A percentile compares a stretch with the other conserved stretches of the same genome.
phyloP scores from a whole-genome alignment of 768 basidiomycete species.

The Russula abietina region DNA sequence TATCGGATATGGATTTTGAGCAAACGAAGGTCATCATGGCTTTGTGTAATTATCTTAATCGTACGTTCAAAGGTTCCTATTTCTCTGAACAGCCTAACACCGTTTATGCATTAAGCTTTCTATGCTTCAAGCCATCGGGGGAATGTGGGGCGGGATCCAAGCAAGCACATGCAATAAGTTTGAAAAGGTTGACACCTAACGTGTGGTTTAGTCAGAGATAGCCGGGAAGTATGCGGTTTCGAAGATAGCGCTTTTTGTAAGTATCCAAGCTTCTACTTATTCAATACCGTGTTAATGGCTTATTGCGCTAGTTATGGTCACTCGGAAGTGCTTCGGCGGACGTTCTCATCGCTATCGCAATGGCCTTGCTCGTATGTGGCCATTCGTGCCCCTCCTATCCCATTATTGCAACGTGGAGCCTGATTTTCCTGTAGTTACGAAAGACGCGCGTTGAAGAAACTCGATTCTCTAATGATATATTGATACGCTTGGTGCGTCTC shows the following conservation, averaged over 20 bases:
- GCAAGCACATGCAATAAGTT: not conserved
- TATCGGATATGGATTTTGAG: constrained; percentile 31
- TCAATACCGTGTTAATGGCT: not conserved
- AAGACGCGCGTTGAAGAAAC: not conserved
- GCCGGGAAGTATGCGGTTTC: constrained; percentile 6
- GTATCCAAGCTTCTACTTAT: not conserved
- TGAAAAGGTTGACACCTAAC: not conserved
- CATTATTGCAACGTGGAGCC: too few relatives aligned
- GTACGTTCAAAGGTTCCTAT: not conserved
- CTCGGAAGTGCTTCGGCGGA: constrained; percentile 9
- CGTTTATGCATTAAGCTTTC: not conserved
- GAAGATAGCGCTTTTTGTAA: constrained; percentile 7
- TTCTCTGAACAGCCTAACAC: not conserved
- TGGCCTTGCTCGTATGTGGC: constrained; percentile 13
- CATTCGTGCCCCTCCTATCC: too few relatives aligned
- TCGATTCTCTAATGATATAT: constrained; percentile 7
- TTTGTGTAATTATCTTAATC: constrained; percentile 3
- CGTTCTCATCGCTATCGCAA: constrained; percentile 10
- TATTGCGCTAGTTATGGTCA: constrained; percentile 9
- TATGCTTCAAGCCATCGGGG: not conserved
- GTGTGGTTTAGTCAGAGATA: not conserved
- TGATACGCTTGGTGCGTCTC: constrained; percentile 26
- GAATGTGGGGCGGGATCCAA: constrained; percentile 11
- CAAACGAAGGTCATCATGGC: constrained; percentile 6
- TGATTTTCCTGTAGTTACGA: not conserved